Conservation (phyloP, 768 basidiomycete genomes). For the Lactarius sp. region DNA sequence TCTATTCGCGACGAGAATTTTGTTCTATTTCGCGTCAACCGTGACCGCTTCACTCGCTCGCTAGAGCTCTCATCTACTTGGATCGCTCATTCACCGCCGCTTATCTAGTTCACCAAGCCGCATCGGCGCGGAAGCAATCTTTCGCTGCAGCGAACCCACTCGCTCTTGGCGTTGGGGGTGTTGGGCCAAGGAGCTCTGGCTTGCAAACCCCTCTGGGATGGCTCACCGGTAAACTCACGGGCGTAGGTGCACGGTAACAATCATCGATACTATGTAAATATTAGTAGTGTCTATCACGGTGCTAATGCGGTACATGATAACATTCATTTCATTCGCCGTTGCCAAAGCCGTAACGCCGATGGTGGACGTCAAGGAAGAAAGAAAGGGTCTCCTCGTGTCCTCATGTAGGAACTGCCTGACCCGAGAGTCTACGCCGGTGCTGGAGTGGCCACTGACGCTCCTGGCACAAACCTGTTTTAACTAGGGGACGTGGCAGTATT, state of each 20-base stretch:
- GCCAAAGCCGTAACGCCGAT: neutral
- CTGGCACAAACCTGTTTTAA: neutral
- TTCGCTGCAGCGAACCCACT: conserved; percentile 80
- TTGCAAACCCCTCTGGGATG: conserved; percentile 73
- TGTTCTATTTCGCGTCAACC: neutral
- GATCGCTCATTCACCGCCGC: neutral
- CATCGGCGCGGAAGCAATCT: conserved; percentile 71
- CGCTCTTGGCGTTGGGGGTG: conserved; percentile 58
- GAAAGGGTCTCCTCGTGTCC: neutral
- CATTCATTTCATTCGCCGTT: neutral
- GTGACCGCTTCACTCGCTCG: neutral
- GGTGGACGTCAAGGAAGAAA: neutral
- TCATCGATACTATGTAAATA: neutral
- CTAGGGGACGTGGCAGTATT: neutral
- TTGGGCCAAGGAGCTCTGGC: conserved; percentile 53
- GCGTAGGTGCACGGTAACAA: conserved; percentile 47
- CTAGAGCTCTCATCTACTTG: neutral
- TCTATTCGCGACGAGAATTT: neutral
- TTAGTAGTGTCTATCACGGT: neutral
- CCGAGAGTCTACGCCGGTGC: conserved; percentile 6
- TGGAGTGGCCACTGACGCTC: conserved; percentile 11
- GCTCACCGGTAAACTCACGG: conserved; percentile 70
- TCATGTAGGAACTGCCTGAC: neutral
- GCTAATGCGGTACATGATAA: neutral
- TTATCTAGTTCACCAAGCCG: conserved; percentile 58